Conservation (phyloP, 495 filamentous ascomycete species). For the Terfezia boudieri region DNA sequence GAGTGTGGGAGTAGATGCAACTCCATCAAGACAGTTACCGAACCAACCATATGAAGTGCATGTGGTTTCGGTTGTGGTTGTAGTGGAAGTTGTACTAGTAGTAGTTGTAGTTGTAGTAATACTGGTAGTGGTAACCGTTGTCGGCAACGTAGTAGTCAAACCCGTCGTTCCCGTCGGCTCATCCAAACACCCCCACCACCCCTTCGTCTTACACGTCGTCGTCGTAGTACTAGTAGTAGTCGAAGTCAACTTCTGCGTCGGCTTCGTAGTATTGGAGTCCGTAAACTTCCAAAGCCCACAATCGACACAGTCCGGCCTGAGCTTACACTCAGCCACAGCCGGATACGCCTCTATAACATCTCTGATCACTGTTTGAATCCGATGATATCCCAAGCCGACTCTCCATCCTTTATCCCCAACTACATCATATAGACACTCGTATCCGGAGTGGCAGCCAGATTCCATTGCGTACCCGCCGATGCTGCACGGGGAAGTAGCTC, state of each 20-base stretch:
- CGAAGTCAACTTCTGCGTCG: slow-evolving; percentile 27
- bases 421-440: slow-evolving; percentile 74
- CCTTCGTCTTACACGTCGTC: slow-evolving; percentile 36
- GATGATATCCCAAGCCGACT: slow-evolving; percentile 63
- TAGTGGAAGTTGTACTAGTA: slow-evolving; percentile 15
- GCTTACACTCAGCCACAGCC: slow-evolving; percentile 45
- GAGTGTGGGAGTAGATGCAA: slow-evolving; percentile 19
- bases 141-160: slow-evolving; percentile 20
- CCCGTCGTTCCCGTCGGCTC: slow-evolving; percentile 27
- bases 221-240: slow-evolving; percentile 27
- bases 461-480: slow-evolving; percentile 91
- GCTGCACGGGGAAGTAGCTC: slow-evolving; percentile 64
- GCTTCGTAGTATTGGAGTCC: slow-evolving; percentile 60
- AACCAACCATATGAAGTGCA: slow-evolving; percentile 35
- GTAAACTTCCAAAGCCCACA: slow-evolving; percentile 90
- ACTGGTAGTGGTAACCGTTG: slow-evolving; percentile 12
- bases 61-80: slow-evolving; percentile 13
- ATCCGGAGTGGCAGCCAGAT: slow-evolving; percentile 68
- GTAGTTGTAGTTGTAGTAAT: slow-evolving; percentile 16
- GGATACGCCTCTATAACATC: slow-evolving; percentile 72
- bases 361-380: slow-evolving; percentile 59
- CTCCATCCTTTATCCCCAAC: slow-evolving; percentile 79
- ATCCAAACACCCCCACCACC: slow-evolving; percentile 50
- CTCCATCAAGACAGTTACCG: slow-evolving; percentile 34
- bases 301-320: slow-evolving; percentile 59